Base-by-base conservation (phyloP, 169 alveolate genomes). In the Theileria luwenshuni region DNA sequence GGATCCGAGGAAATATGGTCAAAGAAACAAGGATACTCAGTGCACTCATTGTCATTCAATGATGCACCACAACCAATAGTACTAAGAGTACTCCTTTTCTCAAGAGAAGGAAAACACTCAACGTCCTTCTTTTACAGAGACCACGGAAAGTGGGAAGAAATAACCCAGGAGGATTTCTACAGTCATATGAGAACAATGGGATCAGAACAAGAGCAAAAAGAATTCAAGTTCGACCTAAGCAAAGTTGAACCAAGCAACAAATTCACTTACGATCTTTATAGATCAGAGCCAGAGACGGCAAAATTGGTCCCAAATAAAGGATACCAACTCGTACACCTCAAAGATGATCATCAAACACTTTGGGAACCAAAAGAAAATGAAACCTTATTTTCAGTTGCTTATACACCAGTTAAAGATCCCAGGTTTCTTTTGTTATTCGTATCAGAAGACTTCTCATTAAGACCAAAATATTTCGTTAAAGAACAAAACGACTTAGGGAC, bases 1-100 rank as follows among this genome's bases (percentile, higher is more conserved):
- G 65, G 65, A 7, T 56, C 65, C 12, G 38, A 56, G 23, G 65
- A 27, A 1, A 56, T 56, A 38, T 56, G 65, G 65, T 1, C 7
- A 28, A 28, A 33, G 38, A 56, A 56, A 43, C 25, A 1, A 6
- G 38, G 38, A 38, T n/a, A 13, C 45, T 27, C 23, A 15, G 23
- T 15, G 23, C 21, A 27, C 38, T 56, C 38, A 33, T 15, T 56
- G 65, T 23, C 32, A 25, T 56, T 56, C 38, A 56, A 56, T 19
- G 17, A 56, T 21, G 65, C 65, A 1, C 47, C 32, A 43, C 65
- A 56, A 19, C 65, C 65, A 8, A 56, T 21, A 43, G 38, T 25
- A 21, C 27, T 56, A 13, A 28, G 21, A 56, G n/a, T 56, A 43
- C n/a, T n/a, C n/a, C n/a, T n/a, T n/a, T n/a, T n/a, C n/a, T n/a